Evolutionary conservation across 257 asterid genomes (phyloP), one percentile per base, ranked within the genome.

Genomic region (Przewalskia tangutica): DNA sequence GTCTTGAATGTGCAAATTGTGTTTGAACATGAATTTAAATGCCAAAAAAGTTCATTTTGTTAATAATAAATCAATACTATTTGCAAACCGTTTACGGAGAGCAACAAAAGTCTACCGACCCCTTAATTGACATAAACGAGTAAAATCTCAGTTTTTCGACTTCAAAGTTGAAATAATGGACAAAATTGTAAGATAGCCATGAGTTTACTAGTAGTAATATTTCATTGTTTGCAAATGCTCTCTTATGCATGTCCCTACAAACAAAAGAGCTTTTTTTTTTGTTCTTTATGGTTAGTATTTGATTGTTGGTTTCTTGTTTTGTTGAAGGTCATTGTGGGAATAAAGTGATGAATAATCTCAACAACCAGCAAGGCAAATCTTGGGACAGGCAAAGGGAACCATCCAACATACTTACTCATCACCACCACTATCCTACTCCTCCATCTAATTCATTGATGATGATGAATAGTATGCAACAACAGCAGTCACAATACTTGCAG

Each of bases 331-430:
- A 85, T 14, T 88, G 85, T 67, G 81, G 83, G 55, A 86, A 84
- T 86, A 91, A 92, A 82, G 84, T 90, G 91, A 89, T 89, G 90
- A 86, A 63, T 82, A 88, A 88, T 77, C 83, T 87, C 56, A 88
- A 83, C 82, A 88, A 83, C 82, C 84, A 27, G 5, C 77, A 83
- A 83, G 88, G 81, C 71, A 89, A 84, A 66, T 76, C 63, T 64
- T 89, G 92, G 94, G 87, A 84, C 34, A 85, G 80, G 81, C 83
- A 88, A 84, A 78, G 40, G 62, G 87, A 83, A 32, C 82, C 87
- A 77, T 64, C 78, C 42, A 12, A 68, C 11, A 76, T 53, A 18
- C 7, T 73, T 75, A 68, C 36, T 55, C 71, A 83, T 62, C 84
- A 75, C 20, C 78, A 60, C 58, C 81, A 82, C 27, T 40, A 68